phyloP scores from a whole-genome alignment of 345 rosid species.

The Geranium rotundifolium region DNA sequence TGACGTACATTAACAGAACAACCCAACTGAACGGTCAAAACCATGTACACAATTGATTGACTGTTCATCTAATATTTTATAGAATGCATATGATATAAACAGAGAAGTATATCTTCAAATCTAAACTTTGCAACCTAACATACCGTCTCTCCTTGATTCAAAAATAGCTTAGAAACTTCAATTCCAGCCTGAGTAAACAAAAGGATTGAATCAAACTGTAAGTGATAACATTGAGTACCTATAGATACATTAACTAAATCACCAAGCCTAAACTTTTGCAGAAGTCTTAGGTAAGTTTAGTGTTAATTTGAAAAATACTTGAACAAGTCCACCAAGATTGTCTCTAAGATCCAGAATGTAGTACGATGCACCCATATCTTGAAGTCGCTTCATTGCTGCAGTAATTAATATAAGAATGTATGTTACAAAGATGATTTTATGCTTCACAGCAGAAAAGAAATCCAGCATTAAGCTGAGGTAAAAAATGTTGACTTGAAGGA shows the following conservation, averaged over 20 bases:
- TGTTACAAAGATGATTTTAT: not conserved
- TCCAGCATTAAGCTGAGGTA: not conserved
- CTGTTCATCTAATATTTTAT: not conserved
- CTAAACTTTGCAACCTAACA: conserved; percentile 7
- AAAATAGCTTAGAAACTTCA: conserved; percentile 85
- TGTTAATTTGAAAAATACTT: conserved; percentile 40
- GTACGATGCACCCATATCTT: conserved; percentile 77
- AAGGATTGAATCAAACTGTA: conserved; percentile 5
- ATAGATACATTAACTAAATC: not conserved
- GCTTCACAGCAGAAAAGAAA: not conserved
- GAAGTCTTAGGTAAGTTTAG: not conserved
- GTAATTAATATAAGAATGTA: not conserved
- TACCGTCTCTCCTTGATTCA: conserved; percentile 83
- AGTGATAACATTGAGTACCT: conserved; percentile 2
- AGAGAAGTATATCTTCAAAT: not conserved
- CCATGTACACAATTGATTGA: not conserved
- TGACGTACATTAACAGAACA: conserved; percentile 9
- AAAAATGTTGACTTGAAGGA: not conserved
- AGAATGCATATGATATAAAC: not conserved
- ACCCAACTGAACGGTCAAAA: conserved; percentile 6
- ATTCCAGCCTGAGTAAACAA: conserved; percentile 73
- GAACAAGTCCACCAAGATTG: conserved; percentile 94
- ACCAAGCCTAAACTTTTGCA: not conserved
- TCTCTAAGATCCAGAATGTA: conserved; percentile 89
- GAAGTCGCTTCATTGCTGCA: conserved; percentile 84